Evolutionary conservation across 176 grass and related monocot genomes (phyloP), one percentile per base, ranked within the genome.

Genomic region (Hordeum marinum): DNA sequence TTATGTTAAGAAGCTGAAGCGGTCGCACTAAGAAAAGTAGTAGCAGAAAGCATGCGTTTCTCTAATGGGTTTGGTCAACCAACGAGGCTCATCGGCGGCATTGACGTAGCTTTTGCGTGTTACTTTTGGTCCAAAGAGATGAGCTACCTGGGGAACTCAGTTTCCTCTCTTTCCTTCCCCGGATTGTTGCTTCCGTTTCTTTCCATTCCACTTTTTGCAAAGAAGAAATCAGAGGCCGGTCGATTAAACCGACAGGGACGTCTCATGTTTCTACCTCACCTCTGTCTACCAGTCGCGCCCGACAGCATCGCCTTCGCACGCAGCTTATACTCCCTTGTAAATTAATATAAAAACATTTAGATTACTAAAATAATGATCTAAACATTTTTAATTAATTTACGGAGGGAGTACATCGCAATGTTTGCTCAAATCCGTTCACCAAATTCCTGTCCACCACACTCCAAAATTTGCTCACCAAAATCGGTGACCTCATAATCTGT

Each of bases 121-220:
- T 62, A 34, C 34, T 84, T 85, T 77, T 66, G 41, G 62, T 81
- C 63, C 39, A 70, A 75, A 35, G 6, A 50, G 52, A 63, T 18
- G 71, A 85, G 63, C 62, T 85, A 77, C 59, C 36, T 39, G 48
- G 52, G 18, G 4, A 43, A 8, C 46, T 72, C 36, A 21, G 4
- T 10, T 35, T 34, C 20, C 62, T 36, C 9, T 46, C 32, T 68
- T 77, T 55, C 48, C n/a, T n/a, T n/a, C 11, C 24, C 7, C 54
- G 54, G 18, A 21, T 21, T 9, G 54, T 57, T 9, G 54, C 54
- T 21, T 57, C 54, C 52, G 52, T 55, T 55, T 55, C 18, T 55
- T 55, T 20, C 0, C 52, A 18, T n/a, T n/a, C n/a, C n/a, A n/a
- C n/a, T n/a, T n/a, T n/a, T n/a, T n/a, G n/a, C n/a, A n/a, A n/a